These are phyloP conservation scores for Malus hybrid DNA, from an alignment of 331 rosid genomes.

Conservation along the genomic window DNA sequence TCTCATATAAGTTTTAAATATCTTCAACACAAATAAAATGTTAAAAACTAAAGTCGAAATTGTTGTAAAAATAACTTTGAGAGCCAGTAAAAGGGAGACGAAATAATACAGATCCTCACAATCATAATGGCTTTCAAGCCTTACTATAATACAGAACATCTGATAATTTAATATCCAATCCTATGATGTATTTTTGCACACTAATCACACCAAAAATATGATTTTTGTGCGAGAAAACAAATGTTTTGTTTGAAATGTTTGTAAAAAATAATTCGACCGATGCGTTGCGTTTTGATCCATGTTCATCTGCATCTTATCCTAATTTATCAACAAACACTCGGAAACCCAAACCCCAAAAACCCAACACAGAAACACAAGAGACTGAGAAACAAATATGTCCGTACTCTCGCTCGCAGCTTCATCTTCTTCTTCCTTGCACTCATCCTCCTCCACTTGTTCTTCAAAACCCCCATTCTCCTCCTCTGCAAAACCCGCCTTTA, in stretches of 20 bases:
- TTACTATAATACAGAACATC: too few species aligned
- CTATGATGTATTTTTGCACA: too few species aligned
- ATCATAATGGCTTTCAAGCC: too few species aligned
- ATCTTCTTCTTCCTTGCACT: slow-evolving; percentile 32
- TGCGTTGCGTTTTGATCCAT: background rate
- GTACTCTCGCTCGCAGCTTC: slow-evolving; percentile 46
- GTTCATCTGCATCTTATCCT: slow-evolving; percentile 12
- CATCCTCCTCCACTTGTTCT: slow-evolving; percentile 17
- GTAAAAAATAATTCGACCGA: background rate
- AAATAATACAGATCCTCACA: too few species aligned
- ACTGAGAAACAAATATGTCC: slow-evolving; percentile 27
- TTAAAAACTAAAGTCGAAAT: too few species aligned
- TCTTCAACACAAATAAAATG: too few species aligned
- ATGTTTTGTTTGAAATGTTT: background rate
- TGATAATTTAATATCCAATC: too few species aligned
- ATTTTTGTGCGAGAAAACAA: too few species aligned
- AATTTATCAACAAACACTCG: background rate
- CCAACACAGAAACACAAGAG: background rate
- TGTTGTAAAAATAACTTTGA: too few species aligned
- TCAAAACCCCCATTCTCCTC: slow-evolving; percentile 19
- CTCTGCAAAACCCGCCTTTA: slow-evolving; percentile 11
- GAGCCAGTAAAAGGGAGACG: too few species aligned
- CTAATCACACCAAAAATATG: too few species aligned
- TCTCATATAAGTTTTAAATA: too few species aligned
- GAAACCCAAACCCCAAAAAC: background rate